Conservation (phyloP, 2,329 filamentous ascomycete genomes). For the Gyromitra esculenta region DNA sequence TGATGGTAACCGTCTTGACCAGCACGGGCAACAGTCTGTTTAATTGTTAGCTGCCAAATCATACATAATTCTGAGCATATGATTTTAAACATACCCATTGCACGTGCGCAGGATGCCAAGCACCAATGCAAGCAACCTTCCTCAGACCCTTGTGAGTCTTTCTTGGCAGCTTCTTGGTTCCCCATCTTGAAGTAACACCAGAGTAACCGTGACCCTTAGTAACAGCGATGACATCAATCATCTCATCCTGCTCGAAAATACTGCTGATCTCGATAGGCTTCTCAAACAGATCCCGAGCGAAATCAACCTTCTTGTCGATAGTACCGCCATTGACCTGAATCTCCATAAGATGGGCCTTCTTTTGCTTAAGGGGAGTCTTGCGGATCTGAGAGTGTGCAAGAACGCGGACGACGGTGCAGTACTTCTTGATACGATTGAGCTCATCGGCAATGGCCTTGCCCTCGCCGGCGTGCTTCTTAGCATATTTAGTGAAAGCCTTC, state of each 20-base stretch:
- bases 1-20: constrained; percentile 99
- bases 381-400: constrained; percentile 99
- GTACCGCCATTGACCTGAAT: constrained; percentile 99
- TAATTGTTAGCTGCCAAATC: constrained; percentile 13
- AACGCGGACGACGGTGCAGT: constrained; percentile 99
- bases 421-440: constrained; percentile 99
- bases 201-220: constrained; percentile 99
- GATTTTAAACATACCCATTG: constrained; percentile 72
- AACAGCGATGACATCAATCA: constrained; percentile 98
- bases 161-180: constrained; percentile 99
- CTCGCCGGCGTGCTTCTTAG: constrained; percentile 97
- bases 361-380: constrained; percentile 99
- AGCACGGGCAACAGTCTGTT: constrained; percentile 89
- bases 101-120: constrained; percentile 99
- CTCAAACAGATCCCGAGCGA: constrained; percentile 96
- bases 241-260: constrained; percentile 99
- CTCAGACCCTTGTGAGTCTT: constrained; percentile 99
- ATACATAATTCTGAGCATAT: not conserved
- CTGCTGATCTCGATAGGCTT: constrained; percentile 92
- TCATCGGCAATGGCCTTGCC: constrained; percentile 93
- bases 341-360: constrained; percentile 99
- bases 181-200: constrained; percentile 98
- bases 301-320: constrained; percentile 95
- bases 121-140: constrained; percentile 99
- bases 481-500: constrained; percentile 99